Evolutionary conservation across 768 basidiomycete species (phyloP).

Genomic region (Suillus subluteus): DNA sequence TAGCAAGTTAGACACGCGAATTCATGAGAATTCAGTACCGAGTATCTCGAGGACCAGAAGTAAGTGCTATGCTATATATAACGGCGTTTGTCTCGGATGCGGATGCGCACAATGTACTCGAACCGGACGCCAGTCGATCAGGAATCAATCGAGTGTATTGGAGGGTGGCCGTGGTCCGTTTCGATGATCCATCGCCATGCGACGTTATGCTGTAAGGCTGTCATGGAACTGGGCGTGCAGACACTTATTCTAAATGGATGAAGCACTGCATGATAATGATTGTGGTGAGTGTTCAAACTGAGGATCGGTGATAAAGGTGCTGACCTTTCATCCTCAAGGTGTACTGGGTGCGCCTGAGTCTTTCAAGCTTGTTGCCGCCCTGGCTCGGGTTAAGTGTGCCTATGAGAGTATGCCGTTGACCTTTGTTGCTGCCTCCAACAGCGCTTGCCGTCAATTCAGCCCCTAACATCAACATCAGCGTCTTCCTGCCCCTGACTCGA

Average conservation of each 20-base stretch:
- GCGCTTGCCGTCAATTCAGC: background rate
- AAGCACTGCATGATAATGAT: background rate
- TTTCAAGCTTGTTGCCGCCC: background rate
- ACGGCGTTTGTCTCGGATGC: background rate
- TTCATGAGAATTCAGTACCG: background rate
- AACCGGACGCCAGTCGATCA: background rate
- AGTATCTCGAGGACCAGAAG: background rate
- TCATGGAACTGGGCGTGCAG: background rate
- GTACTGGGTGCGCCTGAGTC: background rate
- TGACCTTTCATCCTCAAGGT: background rate
- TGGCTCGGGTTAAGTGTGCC: background rate
- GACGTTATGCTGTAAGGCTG: background rate
- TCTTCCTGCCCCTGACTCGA: conserved; percentile 15
- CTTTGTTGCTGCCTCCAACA: too few relatives aligned
- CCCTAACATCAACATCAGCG: background rate
- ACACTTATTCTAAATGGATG: background rate
- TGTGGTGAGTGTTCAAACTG: background rate
- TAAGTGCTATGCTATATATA: background rate
- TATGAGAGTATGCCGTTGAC: background rate
- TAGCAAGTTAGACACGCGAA: background rate
- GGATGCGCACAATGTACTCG: background rate
- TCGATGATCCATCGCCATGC: background rate
- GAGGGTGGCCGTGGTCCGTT: background rate
- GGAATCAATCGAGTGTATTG: background rate
- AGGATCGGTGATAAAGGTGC: background rate